These are phyloP conservation scores for Mortierella sp. DNA, from an alignment of 371 early-diverging fungal species.

Conservation along the genomic window DNA sequence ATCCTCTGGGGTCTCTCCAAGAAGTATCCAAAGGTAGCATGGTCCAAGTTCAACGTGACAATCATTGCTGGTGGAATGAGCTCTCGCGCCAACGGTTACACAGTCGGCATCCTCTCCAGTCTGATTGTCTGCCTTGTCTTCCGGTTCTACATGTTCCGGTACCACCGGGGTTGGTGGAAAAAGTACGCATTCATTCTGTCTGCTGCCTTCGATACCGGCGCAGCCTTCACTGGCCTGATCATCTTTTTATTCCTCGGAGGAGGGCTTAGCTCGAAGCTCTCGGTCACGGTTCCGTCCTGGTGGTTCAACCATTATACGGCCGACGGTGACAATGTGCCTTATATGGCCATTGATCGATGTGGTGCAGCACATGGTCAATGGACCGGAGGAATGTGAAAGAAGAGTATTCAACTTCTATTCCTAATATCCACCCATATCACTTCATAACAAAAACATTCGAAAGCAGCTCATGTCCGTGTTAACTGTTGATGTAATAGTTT, in stretches of 20 bases:
- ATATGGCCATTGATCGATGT: conserved; percentile 13
- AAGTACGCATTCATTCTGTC: conserved; percentile 77
- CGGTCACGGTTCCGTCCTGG: background rate
- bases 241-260: conserved; percentile 59
- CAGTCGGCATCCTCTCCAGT: conserved; percentile 71
- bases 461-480: no score
- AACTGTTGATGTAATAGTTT: no score
- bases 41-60: conserved; percentile 37
- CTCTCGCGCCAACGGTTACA: conserved; percentile 62
- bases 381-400: no score
- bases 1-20: conserved; percentile 51
- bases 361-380: background rate
- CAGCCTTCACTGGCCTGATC: conserved; percentile 60
- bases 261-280: conserved; percentile 2
- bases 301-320: conserved; percentile 6
- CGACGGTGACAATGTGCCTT: conserved; percentile 10
- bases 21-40: conserved; percentile 50
- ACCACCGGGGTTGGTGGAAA: conserved; percentile 72
- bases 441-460: no score
- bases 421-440: no score
- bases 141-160: conserved; percentile 66
- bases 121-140: conserved; percentile 67
- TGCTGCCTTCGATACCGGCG: conserved; percentile 77
- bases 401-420: no score
- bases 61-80: conserved; percentile 28